These are phyloP conservation scores for Pestalotiopsis sp. DNA, from an alignment of 2,329 filamentous ascomycete species.

Conservation along the genomic window DNA sequence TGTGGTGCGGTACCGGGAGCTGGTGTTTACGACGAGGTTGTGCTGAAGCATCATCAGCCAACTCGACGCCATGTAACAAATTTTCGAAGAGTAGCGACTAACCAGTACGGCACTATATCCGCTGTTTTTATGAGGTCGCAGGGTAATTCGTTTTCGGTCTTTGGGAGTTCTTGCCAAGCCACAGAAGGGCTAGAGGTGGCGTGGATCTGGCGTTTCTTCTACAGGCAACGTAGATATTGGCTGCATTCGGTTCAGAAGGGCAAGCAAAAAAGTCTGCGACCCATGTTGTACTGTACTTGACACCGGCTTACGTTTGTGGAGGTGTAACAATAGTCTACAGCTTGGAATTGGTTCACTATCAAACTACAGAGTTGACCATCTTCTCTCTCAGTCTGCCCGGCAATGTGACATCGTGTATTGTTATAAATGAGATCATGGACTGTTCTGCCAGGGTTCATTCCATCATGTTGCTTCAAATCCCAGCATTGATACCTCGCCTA, in stretches of 20 bases:
- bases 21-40: too few species aligned
- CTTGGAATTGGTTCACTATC: not conserved
- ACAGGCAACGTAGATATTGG: not conserved
- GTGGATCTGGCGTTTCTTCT: constrained; percentile 4
- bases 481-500: too few species aligned
- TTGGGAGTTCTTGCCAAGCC: not conserved
- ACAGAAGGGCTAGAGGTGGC: not conserved
- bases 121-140: not conserved
- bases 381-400: not conserved
- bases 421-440: not conserved
- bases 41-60: not conserved
- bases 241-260: not conserved
- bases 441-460: constrained; percentile 49
- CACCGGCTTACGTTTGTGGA: not conserved
- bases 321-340: constrained; percentile 11
- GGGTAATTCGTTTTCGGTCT: not conserved
- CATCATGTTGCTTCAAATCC: too few species aligned
- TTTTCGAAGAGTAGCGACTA: not conserved
- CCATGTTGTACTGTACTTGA: not conserved
- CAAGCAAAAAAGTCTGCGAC: not conserved
- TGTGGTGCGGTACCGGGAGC: too few species aligned
- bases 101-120: not conserved
- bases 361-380: not conserved
- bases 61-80: not conserved
- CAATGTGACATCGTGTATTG: not conserved